Base-by-base conservation (phyloP, 2,329 filamentous ascomycete genomes). In the Cucurbitaria berberidis region DNA sequence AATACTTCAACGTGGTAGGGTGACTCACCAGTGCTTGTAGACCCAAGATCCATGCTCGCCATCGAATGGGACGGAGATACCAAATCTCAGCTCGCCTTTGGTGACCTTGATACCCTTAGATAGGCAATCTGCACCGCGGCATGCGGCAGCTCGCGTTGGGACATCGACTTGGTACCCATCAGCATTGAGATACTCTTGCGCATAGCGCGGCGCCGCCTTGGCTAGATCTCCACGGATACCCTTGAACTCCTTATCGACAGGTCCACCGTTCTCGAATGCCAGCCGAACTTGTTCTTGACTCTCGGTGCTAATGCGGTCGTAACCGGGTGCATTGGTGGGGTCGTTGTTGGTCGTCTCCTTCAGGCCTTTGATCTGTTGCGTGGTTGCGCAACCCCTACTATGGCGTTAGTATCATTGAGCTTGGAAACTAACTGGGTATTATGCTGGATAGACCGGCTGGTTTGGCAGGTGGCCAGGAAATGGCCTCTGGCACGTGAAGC, bases 11-110 rank as follows among this genome's bases (percentile, higher is more conserved):
- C 3, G 29, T 46, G 18, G 16, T 45, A n/a, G 22, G 3, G 13
- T n/a, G n/a, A 67, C 82, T 72, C 80, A 93, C 93, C 93, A 96
- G 73, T 96, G 93, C 70, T 88, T 89, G 86, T 89, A 96, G 48
- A 78, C 72, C 83, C 85, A 95, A 60, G 81, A 80, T 36, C 83
- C 83, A 67, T 86, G 81, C 1, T 78, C 76, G 1, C 74, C 53
- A 19, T 62, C 56, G 32, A 49, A 67, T 5, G 34, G 35, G 6
- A 47, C 45, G 53, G 52, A 36, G 55, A 88, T 81, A 36, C 89
- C 93, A 35, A 93, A 82, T 47, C 93, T 87, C 5, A 96, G 76
- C 59, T 90, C 86, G 50, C 88, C 91, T 76, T 96, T 96, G n/a
- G 67, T 59, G 68, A 96, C 90, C 76, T 96, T 96, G 65, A 82